Evolutionary conservation across 129 eudicot genomes (phyloP).

Genomic region (Scalesia atractyloides): DNA sequence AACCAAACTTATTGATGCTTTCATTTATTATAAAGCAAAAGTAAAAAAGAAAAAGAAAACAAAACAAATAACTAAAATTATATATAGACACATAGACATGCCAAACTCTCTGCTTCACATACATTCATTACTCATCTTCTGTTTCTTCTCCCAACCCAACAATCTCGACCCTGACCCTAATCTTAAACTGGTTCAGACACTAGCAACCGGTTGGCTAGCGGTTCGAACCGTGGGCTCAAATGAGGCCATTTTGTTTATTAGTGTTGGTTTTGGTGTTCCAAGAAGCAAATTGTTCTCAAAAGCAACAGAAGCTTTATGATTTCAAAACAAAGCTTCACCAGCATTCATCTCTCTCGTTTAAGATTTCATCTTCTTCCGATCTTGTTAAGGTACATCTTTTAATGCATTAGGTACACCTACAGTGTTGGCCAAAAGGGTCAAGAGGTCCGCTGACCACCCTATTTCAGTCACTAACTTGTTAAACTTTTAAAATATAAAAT

Average conservation of each 20-base stretch:
- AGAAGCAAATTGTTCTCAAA: constrained; percentile 30
- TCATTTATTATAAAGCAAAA: constrained; percentile 27
- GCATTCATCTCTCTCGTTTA: constrained; percentile 25
- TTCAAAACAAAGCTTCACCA: constrained; percentile 46
- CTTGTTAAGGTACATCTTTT: constrained; percentile 23
- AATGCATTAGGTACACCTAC: not conserved
- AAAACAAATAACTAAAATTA: constrained; percentile 4
- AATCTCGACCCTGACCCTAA: not conserved
- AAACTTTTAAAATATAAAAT: no score
- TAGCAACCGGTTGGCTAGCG: not conserved
- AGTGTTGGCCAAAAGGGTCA: no score
- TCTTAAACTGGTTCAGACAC: constrained; percentile 2
- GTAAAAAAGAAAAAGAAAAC: constrained; percentile 24
- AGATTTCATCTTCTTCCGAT: constrained; percentile 30
- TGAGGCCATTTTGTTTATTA: constrained; percentile 30
- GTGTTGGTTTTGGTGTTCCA: constrained; percentile 19
- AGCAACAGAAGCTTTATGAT: constrained; percentile 42
- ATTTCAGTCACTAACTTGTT: no score
- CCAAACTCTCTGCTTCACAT: constrained; percentile 26
- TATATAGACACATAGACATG: constrained; percentile 25
- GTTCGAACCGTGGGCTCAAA: constrained; percentile 22
- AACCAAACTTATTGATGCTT: constrained; percentile 11
- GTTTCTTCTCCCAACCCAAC: constrained; percentile 18
- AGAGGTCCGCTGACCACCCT: no score
- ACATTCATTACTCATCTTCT: not conserved